phyloP scores from a whole-genome alignment of 768 basidiomycete species.

The Lactifluus subvellereus region DNA sequence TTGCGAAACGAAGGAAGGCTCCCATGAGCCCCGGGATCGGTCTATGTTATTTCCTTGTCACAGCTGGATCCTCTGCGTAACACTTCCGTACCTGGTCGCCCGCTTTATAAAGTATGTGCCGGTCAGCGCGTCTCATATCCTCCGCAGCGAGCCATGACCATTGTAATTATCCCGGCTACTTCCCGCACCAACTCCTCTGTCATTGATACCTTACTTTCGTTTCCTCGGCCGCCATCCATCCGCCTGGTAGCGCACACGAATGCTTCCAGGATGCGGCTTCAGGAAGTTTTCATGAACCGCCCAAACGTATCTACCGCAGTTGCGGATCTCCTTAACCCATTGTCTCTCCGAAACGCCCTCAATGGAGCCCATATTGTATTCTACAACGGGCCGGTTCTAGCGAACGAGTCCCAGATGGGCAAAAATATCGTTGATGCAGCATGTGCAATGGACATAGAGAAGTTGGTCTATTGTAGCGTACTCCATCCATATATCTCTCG shows the following conservation, averaged over 20 bases:
- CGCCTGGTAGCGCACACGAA: slow-evolving; percentile 16
- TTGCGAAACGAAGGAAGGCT: background rate
- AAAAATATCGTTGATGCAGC: slow-evolving; percentile 24
- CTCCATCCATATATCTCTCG: slow-evolving; percentile 22
- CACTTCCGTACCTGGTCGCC: background rate
- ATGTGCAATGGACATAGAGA: slow-evolving; percentile 20
- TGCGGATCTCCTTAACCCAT: slow-evolving; percentile 19
- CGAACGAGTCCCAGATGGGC: slow-evolving; percentile 18
- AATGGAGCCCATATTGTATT: slow-evolving; percentile 11
- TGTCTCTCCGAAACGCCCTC: slow-evolving; percentile 12
- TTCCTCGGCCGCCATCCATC: slow-evolving; percentile 19
- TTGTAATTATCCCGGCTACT: slow-evolving; percentile 21
- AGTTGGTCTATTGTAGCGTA: slow-evolving; percentile 22
- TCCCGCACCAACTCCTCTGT: slow-evolving; percentile 22
- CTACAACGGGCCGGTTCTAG: slow-evolving; percentile 20
- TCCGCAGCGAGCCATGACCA: slow-evolving; percentile 16
- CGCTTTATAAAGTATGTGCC: slow-evolving; percentile 16
- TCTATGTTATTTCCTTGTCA: slow-evolving; percentile 13
- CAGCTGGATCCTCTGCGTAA: background rate
- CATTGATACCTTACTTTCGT: slow-evolving; percentile 17
- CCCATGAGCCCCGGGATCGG: background rate
- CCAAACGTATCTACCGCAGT: slow-evolving; percentile 15
- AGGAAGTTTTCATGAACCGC: background rate
- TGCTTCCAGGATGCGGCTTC: slow-evolving; percentile 5
- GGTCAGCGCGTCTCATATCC: background rate